phyloP scores from a whole-genome alignment of 768 basidiomycete species.

The Coprinopsis sp. region DNA sequence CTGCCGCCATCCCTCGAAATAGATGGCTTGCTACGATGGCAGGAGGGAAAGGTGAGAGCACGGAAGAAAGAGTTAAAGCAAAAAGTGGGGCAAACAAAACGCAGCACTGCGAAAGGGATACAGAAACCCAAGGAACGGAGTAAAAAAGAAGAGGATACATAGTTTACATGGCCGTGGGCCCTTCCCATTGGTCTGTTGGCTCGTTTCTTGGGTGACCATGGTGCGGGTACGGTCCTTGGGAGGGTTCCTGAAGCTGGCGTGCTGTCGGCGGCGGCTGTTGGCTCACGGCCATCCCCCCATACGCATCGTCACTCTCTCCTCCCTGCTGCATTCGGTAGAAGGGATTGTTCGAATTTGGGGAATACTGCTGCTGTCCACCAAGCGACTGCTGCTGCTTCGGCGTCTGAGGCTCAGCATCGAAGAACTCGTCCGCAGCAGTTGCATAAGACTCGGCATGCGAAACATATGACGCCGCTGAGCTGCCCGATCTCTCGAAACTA shows the following conservation, averaged over 20 bases:
- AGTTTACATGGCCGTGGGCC: conserved; percentile 37
- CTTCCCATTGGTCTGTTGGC: conserved; percentile 32
- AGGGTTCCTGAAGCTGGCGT: not conserved
- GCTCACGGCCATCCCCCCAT: not conserved
- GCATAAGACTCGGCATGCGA: conserved; percentile 31
- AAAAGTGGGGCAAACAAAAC: not conserved
- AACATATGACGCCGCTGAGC: conserved; percentile 28
- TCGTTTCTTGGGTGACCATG: conserved; percentile 25
- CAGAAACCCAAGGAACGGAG: conserved; percentile 9
- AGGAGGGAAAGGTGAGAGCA: not conserved
- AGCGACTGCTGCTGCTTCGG: not conserved
- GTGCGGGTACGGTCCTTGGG: too few relatives aligned
- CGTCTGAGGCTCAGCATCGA: conserved; percentile 29
- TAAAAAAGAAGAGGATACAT: conserved; percentile 13
- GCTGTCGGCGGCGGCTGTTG: conserved; percentile 1
- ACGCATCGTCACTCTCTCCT: conserved; percentile 6
- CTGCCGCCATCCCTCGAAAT: too few relatives aligned
- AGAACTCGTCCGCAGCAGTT: conserved; percentile 42
- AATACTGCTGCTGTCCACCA: not conserved
- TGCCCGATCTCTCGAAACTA: conserved; percentile 29
- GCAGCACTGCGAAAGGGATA: not conserved
- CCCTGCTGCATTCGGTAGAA: conserved; percentile 10
- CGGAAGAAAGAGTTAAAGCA: not conserved
- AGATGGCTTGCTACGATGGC: too few relatives aligned
- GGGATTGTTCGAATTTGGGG: conserved; percentile 8